Percentiles rank a stretch among this genome's conserved stretches.
Conservation (phyloP, 2,329 filamentous ascomycete genomes). For the Proliferodiscus dingleyae region DNA sequence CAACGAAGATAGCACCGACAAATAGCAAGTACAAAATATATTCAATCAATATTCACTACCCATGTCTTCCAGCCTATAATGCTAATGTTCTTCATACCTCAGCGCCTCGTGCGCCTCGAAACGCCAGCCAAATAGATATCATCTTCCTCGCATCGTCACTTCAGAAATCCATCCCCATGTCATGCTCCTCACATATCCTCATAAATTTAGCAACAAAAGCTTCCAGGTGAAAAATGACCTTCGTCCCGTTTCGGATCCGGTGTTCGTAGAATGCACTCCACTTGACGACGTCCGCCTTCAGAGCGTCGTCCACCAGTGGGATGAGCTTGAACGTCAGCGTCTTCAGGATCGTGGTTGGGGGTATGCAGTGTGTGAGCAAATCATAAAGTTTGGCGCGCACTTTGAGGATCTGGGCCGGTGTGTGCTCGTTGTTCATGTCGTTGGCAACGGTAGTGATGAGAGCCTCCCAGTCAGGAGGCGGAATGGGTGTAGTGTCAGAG, state of each 20-base stretch:
- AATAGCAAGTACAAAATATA: not conserved
- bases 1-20: no score
- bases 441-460: conserved; percentile 84
- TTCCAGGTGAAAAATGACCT: conserved; percentile 97
- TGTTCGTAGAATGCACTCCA: conserved; percentile 99
- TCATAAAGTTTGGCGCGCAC: conserved; percentile 96
- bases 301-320: conserved; percentile 75
- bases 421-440: conserved; percentile 89
- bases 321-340: conserved; percentile 92
- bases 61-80: no score
- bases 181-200: conserved; percentile 86
- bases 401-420: conserved; percentile 80
- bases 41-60: not conserved
- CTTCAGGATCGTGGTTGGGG: conserved; percentile 88
- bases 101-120: not conserved
- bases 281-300: conserved; percentile 88
- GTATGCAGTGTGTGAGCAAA: conserved; percentile 93
- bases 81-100: no score
- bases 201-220: conserved; percentile 99
- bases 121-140: not conserved
- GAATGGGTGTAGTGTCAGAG: conserved; percentile 80
- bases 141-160: not conserved
- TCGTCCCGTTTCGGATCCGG: conserved; percentile 82
- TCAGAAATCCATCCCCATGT: conserved; percentile 82
- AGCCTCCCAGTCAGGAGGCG: conserved; percentile 94